phyloP scores from a whole-genome alignment of 1,139 yeast species.

The Sugiyamaella neomexicana region DNA sequence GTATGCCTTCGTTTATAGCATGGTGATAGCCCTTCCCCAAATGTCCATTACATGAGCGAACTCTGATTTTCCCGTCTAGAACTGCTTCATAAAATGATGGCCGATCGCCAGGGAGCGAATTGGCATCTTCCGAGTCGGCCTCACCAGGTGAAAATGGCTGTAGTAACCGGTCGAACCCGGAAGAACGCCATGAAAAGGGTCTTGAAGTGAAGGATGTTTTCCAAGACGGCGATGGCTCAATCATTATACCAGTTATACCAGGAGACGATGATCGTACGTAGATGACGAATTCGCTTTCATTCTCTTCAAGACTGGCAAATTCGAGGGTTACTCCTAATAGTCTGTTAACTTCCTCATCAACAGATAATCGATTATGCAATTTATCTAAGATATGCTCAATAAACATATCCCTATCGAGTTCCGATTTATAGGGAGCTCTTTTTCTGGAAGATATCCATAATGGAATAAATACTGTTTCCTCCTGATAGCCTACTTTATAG shows the following conservation, averaged over 20 bases:
- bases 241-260: conserved; percentile 28
- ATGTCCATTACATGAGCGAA: conserved; percentile 10
- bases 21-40: conserved; percentile 13
- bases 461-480: conserved; percentile 30
- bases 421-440: conserved; percentile 27
- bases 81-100: conserved; percentile 27
- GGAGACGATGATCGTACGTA: conserved; percentile 28
- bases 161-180: conserved; percentile 27
- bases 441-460: conserved; percentile 27
- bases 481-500: conserved; percentile 26
- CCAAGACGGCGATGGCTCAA: conserved; percentile 24
- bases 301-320: conserved; percentile 15
- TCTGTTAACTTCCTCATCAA: conserved; percentile 29
- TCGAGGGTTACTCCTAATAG: conserved; percentile 27
- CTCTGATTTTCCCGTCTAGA: conserved; percentile 26
- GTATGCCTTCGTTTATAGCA: conserved; percentile 17
- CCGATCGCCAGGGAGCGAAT: conserved; percentile 18
- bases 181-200: conserved; percentile 24
- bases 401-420: conserved; percentile 25
- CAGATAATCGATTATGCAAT: conserved; percentile 27
- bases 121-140: conserved; percentile 29
- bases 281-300: conserved; percentile 22
- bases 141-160: conserved; percentile 28
- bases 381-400: conserved; percentile 22
- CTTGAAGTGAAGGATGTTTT: conserved; percentile 24